phyloP scores from a whole-genome alignment of 1,284 basidiomycete species.

The Apiotrichum brassicae region DNA sequence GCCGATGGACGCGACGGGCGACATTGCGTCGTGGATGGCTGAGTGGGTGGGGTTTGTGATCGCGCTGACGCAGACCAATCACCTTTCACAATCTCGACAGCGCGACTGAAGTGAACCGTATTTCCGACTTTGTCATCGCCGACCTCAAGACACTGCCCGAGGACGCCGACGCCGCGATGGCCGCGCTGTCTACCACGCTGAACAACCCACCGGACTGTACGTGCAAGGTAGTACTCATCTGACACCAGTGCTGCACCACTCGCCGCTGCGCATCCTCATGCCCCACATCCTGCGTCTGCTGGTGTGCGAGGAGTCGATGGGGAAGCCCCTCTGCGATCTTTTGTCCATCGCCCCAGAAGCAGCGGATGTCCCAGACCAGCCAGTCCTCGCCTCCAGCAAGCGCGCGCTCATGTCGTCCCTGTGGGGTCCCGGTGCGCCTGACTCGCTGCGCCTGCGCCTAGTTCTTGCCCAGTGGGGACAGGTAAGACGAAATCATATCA shows the following conservation, averaged over 20 bases:
- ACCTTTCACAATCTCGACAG: constrained; percentile 36
- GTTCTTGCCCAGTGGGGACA: constrained; percentile 21
- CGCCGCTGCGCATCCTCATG: constrained; percentile 20
- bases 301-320: constrained; percentile 1
- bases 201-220: neutral
- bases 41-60: constrained; percentile 24
- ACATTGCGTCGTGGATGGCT: constrained; percentile 23
- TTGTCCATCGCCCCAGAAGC: neutral
- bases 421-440: constrained; percentile 16
- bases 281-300: constrained; percentile 21
- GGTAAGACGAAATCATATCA: neutral
- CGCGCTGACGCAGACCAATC: constrained; percentile 9
- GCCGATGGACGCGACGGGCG: constrained; percentile 16
- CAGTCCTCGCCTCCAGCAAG: neutral
- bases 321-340: neutral
- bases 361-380: no score
- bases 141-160: constrained; percentile 20
- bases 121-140: constrained; percentile 24
- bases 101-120: constrained; percentile 29
- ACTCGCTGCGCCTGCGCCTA: constrained; percentile 16
- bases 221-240: neutral
- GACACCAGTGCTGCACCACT: constrained; percentile 15
- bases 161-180: neutral
- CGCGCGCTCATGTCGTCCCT: constrained; percentile 7
- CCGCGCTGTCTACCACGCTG: neutral